Evolutionary conservation across 306 rosid genomes (phyloP).

Genomic region (Pueraria montana): DNA sequence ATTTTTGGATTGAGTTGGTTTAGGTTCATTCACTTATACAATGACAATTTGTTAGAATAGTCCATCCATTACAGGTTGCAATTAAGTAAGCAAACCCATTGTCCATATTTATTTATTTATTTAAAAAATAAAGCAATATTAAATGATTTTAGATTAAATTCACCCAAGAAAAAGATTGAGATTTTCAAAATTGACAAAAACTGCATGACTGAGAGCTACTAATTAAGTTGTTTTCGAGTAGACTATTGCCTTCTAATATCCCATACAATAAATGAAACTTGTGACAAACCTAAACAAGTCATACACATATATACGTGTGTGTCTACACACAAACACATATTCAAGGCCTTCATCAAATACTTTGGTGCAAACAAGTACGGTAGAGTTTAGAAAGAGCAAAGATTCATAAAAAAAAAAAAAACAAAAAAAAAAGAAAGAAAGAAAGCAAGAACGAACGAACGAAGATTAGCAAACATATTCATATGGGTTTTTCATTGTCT

Average conservation of each 20-base stretch:
- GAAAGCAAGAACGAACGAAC: too few relatives aligned
- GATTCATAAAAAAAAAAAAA: too few relatives aligned
- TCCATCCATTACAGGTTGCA: too few relatives aligned
- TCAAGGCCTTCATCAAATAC: neutral
- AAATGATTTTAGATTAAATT: too few relatives aligned
- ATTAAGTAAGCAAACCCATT: too few relatives aligned
- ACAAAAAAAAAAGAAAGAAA: too few relatives aligned
- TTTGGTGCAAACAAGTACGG: neutral
- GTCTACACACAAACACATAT: neutral
- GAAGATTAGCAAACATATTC: neutral
- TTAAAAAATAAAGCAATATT: too few relatives aligned
- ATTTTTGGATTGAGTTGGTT: too few relatives aligned
- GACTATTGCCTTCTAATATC: neutral
- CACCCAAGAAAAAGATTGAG: neutral
- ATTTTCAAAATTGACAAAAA: neutral
- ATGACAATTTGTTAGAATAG: too few relatives aligned
- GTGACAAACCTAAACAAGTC: neutral
- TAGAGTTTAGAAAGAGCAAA: neutral
- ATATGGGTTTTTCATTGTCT: neutral
- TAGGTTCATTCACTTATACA: too few relatives aligned
- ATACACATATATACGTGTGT: neutral
- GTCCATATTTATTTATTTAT: too few relatives aligned
- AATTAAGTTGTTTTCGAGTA: neutral
- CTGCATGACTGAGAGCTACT: neutral
- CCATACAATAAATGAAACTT: too few relatives aligned